phyloP scores from a whole-genome alignment of 2,329 filamentous ascomycete genomes.

The Diaporthe ilicicola region DNA sequence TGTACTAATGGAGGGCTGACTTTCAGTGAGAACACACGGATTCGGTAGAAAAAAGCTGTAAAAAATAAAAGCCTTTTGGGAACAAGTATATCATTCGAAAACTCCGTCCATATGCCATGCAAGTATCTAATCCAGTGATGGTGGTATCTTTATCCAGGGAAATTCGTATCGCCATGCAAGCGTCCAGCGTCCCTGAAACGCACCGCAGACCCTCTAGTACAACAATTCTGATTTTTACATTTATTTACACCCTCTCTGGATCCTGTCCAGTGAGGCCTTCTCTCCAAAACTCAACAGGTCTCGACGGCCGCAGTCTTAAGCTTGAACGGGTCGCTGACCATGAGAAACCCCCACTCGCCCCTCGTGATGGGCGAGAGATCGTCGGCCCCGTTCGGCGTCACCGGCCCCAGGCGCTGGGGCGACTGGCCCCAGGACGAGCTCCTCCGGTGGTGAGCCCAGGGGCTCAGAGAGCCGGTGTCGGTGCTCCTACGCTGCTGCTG shows the following conservation, averaged over 20 bases:
- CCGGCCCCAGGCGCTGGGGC: conserved; percentile 50
- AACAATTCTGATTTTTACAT: too few species aligned
- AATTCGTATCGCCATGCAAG: not conserved
- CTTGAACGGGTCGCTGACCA: conserved; percentile 56
- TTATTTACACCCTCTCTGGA: not conserved
- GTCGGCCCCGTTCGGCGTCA: conserved; percentile 67
- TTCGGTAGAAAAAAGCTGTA: too few species aligned
- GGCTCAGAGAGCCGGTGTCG: not conserved
- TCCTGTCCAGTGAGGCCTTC: not conserved
- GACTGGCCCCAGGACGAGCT: conserved; percentile 16
- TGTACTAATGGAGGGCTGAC: too few species aligned
- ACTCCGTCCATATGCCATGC: conserved; percentile 4
- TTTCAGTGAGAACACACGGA: too few species aligned
- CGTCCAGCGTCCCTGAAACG: too few species aligned
- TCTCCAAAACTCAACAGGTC: conserved; percentile 51
- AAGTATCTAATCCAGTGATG: conserved; percentile 21
- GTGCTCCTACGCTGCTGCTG: conserved; percentile 26
- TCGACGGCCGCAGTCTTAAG: conserved; percentile 59
- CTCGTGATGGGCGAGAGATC: conserved; percentile 70
- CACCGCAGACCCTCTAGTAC: not conserved
- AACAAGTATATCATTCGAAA: not conserved
- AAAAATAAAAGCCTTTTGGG: not conserved
- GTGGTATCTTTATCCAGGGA: conserved; percentile 18
- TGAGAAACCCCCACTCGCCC: conserved; percentile 70
- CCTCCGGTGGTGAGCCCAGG: conserved; percentile 25